Evolutionary conservation across 2,329 filamentous ascomycete genomes (phyloP).

Genomic region (Hypoxylon sp.): DNA sequence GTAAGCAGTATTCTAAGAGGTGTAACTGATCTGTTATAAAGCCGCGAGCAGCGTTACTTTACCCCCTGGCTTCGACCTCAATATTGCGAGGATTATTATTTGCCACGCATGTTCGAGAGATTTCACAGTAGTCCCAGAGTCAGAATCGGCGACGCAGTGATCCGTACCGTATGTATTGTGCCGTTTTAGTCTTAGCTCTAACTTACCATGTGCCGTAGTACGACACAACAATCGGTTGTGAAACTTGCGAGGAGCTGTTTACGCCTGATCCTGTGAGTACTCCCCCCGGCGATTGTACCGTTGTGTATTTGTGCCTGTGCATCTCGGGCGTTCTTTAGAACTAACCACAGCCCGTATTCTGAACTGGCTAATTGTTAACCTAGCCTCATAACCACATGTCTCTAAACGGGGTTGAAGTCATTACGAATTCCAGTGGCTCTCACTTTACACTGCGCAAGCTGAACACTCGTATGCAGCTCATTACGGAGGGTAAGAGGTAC

Average conservation of each 20-base stretch:
- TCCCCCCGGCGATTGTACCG: not conserved
- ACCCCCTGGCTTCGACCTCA: conserved; percentile 73
- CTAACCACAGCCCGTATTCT: not conserved
- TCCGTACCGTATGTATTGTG: conserved; percentile 57
- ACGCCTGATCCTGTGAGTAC: conserved; percentile 59
- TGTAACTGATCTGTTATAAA: not conserved
- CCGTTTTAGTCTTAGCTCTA: not conserved
- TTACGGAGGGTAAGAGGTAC: conserved; percentile 71
- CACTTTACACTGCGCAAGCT: conserved; percentile 76
- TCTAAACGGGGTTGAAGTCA: conserved; percentile 79
- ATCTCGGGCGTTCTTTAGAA: not conserved
- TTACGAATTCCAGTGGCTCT: conserved; percentile 77
- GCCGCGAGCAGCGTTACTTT: conserved; percentile 62
- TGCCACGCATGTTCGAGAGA: conserved; percentile 71
- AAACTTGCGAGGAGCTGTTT: conserved; percentile 79
- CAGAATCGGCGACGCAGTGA: conserved; percentile 77
- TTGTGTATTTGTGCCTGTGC: not conserved
- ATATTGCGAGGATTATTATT: conserved; percentile 74
- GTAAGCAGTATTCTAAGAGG: not conserved
- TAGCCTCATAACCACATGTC: conserved; percentile 50
- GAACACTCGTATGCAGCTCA: conserved; percentile 73
- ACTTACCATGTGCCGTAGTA: conserved; percentile 31
- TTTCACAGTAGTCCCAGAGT: conserved; percentile 64
- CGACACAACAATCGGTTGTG: conserved; percentile 70
- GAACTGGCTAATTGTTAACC: conserved; percentile 37